These are phyloP conservation scores for Mycena belliarum DNA, from an alignment of 768 basidiomycete species.

Conservation along the genomic window DNA sequence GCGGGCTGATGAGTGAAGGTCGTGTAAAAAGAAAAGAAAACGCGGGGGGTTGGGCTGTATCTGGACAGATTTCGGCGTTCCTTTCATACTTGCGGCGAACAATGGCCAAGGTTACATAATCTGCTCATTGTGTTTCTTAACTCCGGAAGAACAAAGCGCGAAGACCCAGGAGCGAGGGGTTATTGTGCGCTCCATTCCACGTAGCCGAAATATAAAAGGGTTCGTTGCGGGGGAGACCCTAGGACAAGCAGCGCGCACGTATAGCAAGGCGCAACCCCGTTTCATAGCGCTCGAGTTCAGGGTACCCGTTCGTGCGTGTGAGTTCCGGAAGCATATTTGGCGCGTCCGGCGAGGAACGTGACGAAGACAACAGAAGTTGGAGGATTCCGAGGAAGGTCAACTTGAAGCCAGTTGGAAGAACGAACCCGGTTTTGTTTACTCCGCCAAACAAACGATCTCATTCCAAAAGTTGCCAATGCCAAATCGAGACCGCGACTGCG, in stretches of 20 bases:
- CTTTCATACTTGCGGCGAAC: slow-evolving; percentile 3
- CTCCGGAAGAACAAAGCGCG: no score
- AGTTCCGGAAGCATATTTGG: no score
- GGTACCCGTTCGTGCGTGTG: no score
- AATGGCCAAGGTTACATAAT: no score
- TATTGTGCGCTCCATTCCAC: slow-evolving; percentile 11
- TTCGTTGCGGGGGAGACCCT: slow-evolving; percentile 10
- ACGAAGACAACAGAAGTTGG: no score
- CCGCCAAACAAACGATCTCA: no score
- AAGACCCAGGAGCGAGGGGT: no score
- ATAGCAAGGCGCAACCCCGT: neutral
- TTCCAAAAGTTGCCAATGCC: no score
- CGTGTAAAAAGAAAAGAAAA: slow-evolving; percentile 19
- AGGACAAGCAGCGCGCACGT: neutral
- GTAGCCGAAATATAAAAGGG: slow-evolving; percentile 15
- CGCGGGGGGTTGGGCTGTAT: slow-evolving; percentile 19
- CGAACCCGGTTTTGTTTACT: neutral
- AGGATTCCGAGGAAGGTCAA: no score
- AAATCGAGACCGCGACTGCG: neutral
- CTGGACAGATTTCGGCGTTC: neutral
- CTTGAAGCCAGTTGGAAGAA: neutral
- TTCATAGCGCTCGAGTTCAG: neutral
- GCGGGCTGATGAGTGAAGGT: slow-evolving; percentile 24
- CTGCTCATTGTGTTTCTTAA: no score
- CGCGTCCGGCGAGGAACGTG: no score